Conservation (phyloP, 2,329 filamentous ascomycete species). For the Botryotinia convoluta region DNA sequence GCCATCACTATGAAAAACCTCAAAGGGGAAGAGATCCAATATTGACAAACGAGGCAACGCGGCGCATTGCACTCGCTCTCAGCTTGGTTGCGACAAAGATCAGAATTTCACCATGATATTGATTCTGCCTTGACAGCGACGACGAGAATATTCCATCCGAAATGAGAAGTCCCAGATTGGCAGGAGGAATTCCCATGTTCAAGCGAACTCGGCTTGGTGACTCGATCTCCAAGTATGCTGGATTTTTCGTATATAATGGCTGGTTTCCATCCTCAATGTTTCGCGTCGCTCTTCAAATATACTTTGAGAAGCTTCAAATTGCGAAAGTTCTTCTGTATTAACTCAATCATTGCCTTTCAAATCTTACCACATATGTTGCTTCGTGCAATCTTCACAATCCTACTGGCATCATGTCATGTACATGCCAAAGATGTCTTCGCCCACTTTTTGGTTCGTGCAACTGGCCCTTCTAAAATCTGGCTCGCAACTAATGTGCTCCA, state of each 20-base stretch:
- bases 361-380: neutral
- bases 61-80: neutral
- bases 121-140: neutral
- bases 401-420: neutral
- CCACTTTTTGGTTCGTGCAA: constrained; percentile 1
- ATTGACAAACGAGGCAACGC: neutral
- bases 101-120: neutral
- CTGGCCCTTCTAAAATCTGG: neutral
- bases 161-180: too few species aligned
- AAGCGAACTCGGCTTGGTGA: neutral
- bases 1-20: neutral
- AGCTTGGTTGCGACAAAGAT: neutral
- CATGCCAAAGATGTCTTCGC: constrained; percentile 3
- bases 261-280: neutral
- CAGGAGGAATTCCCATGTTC: neutral
- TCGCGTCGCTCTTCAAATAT: neutral
- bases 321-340: neutral
- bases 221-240: neutral
- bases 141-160: neutral
- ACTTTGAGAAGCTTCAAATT: neutral
- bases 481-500: neutral
- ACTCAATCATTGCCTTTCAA: neutral
- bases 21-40: neutral
- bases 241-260: neutral
- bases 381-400: neutral